These are phyloP conservation scores for Voacanga thouarsii DNA, from an alignment of 257 asterid genomes.

Conservation along the genomic window DNA sequence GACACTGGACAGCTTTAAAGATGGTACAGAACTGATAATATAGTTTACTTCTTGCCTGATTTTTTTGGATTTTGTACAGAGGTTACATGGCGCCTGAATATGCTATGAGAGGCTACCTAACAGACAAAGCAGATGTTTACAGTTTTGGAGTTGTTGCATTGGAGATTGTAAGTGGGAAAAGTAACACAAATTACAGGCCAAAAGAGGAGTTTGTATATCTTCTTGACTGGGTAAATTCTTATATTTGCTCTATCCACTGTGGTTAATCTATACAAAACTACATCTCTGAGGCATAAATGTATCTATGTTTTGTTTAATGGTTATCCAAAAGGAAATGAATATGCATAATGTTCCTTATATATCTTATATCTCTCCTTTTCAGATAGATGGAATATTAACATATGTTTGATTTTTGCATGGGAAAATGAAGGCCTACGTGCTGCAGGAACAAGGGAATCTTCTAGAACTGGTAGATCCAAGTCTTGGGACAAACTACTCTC, in stretches of 20 bases:
- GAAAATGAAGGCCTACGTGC: conserved; percentile 67
- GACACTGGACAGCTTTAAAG: neutral
- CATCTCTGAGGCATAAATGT: neutral
- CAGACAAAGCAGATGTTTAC: conserved; percentile 50
- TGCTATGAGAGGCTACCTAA: conserved; percentile 51
- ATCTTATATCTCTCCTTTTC: neutral
- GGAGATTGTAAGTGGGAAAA: conserved; percentile 51
- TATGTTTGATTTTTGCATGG: neutral
- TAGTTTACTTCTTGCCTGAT: neutral
- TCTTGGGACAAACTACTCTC: conserved; percentile 52
- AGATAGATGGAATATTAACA: neutral
- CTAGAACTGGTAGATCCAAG: conserved; percentile 76
- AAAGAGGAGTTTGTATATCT: conserved; percentile 53
- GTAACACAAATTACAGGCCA: conserved; percentile 48
- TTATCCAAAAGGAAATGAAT: neutral
- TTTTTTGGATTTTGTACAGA: conserved; percentile 16
- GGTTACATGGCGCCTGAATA: conserved; percentile 53
- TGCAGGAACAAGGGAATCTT: conserved; percentile 81
- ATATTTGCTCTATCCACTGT: neutral
- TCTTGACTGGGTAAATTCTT: conserved; percentile 43
- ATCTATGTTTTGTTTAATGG: neutral
- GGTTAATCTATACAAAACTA: neutral
- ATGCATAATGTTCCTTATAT: neutral
- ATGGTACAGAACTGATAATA: neutral
- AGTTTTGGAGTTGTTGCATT: conserved; percentile 45